Conservation (phyloP, 176 grass and related monocot genomes). For the Cenchrus purpureus region DNA sequence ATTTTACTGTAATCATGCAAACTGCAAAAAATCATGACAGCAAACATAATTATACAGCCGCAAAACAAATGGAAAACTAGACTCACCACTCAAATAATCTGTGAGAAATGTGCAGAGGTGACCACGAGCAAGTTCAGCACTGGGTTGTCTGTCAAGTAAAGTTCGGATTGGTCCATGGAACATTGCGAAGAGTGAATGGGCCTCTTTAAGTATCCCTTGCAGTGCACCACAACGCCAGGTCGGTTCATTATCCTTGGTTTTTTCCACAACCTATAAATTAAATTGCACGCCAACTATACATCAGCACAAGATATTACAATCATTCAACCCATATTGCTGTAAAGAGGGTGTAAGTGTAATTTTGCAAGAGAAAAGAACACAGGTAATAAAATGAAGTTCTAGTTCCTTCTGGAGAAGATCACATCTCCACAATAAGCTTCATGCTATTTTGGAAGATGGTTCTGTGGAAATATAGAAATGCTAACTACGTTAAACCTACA, state of each 20-base stretch:
- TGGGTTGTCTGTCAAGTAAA: constrained; percentile 87
- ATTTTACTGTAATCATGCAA: neutral
- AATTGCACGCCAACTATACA: constrained; percentile 28
- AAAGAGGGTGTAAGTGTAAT: neutral
- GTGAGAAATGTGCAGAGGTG: constrained; percentile 80
- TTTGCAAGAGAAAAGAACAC: constrained; percentile 1
- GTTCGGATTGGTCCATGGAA: constrained; percentile 77
- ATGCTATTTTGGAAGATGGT: neutral
- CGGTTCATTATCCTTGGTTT: constrained; percentile 75
- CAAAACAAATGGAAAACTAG: constrained; percentile 22
- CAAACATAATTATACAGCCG: neutral
- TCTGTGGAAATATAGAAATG: neutral
- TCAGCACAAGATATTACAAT: constrained; percentile 14
- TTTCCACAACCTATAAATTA: constrained; percentile 81
- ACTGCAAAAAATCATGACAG: neutral
- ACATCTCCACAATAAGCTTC: constrained; percentile 1
- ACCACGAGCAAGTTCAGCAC: constrained; percentile 79
- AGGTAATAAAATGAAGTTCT: neutral
- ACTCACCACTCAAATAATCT: constrained; percentile 92
- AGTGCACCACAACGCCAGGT: constrained; percentile 70
- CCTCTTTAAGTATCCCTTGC: constrained; percentile 79
- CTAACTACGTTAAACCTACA: neutral
- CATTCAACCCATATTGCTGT: constrained; percentile 30
- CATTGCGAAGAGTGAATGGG: constrained; percentile 86
- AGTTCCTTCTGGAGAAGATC: constrained; percentile 34